Evolutionary conservation across 2,329 filamentous ascomycete species (phyloP).

Genomic region (Teratosphaeria nubilosa): DNA sequence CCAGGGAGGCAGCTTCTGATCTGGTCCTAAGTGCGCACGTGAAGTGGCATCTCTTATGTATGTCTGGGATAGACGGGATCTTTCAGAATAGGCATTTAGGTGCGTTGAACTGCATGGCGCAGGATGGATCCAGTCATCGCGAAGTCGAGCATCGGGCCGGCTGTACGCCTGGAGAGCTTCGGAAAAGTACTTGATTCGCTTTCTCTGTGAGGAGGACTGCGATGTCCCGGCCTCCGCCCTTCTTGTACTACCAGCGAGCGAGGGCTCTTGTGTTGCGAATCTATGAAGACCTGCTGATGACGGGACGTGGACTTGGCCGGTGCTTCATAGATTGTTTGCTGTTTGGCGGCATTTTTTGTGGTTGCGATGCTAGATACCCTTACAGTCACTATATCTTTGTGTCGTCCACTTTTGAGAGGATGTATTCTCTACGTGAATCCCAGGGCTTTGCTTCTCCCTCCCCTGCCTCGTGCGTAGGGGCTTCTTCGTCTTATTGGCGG

Average conservation of each 20-base stretch:
- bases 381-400: neutral
- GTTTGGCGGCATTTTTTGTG: neutral
- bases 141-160: neutral
- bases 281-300: neutral
- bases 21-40: neutral
- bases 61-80: neutral
- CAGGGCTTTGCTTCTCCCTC: neutral
- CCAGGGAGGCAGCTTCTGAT: neutral
- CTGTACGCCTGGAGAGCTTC: neutral
- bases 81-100: neutral
- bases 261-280: neutral
- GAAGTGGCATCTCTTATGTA: neutral
- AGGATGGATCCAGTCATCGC: neutral
- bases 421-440: neutral
- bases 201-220: neutral
- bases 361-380: neutral
- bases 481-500: neutral
- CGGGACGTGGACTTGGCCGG: neutral
- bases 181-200: neutral
- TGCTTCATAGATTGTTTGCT: neutral
- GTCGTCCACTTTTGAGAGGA: neutral
- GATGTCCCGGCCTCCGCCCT: neutral
- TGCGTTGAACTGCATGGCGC: neutral
- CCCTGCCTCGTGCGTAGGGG: neutral
- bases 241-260: neutral